Evolutionary conservation across 768 basidiomycete genomes (phyloP).

Genomic region (Albatrellus ellisii): DNA sequence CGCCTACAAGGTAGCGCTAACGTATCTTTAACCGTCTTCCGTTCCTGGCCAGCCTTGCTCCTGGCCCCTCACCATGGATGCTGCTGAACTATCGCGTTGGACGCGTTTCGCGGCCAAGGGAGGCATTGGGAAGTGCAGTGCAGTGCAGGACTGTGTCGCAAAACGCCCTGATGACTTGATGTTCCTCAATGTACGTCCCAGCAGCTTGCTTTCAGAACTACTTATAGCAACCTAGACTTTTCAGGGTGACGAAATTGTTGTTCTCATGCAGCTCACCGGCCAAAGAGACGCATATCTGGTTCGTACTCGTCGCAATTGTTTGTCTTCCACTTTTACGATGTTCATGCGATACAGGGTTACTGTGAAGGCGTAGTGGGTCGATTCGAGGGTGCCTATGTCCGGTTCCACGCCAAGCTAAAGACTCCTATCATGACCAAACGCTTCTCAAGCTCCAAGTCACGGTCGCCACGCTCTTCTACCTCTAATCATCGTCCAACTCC

Average conservation of each 20-base stretch:
- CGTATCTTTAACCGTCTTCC: background rate
- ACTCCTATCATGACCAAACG: conserved; percentile 70
- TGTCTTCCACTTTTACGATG: background rate
- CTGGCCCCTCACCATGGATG: conserved; percentile 35
- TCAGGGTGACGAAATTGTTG: conserved; percentile 69
- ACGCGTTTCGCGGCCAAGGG: conserved; percentile 77
- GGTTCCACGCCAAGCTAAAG: conserved; percentile 65
- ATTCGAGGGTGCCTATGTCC: conserved; percentile 50
- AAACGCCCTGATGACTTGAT: conserved; percentile 67
- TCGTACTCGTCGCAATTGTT: conserved; percentile 15
- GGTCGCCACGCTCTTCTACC: conserved; percentile 18
- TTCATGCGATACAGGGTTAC: conserved; percentile 40
- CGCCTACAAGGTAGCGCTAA: background rate
- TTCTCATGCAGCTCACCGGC: conserved; percentile 56
- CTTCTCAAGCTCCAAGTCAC: conserved; percentile 24
- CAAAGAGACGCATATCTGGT: conserved; percentile 50
- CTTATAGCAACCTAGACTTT: background rate
- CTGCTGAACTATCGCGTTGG: conserved; percentile 64
- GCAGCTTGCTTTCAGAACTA: background rate
- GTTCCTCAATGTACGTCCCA: conserved; percentile 62
- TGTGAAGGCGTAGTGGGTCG: conserved; percentile 82
- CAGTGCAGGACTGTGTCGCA: conserved; percentile 62
- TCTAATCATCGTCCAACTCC: conserved; percentile 14
- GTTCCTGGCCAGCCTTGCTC: background rate
- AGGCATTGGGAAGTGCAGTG: conserved; percentile 72